Base-by-base conservation (phyloP, 2,329 filamentous ascomycete genomes). In the Emericellopsis atlantica region DNA sequence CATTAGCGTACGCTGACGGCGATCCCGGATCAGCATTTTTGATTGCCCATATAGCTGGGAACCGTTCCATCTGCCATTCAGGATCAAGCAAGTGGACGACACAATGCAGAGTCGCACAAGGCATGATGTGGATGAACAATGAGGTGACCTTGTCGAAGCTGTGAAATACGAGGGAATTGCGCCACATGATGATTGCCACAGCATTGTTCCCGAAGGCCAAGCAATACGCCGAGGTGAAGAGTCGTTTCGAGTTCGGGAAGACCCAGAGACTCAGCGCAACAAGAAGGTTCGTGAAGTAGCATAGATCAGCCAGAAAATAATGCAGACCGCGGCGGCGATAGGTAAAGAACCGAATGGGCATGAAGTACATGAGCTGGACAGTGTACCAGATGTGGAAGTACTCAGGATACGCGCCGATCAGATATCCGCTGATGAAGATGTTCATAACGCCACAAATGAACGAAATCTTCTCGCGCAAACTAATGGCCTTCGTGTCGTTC, bases 91-190 rank as follows among this genome's bases (percentile, higher is more conserved):
- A 70, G 57, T 98, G 92, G 14, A 95, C 84, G 12, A 98, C 72
- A 55, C 87, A 93, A 61, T 98, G 92, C 11, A 98, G 73, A 2
- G 89, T 86, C 6, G 84, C 90, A 49, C 89, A 95, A 1, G 92
- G 92, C 90, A 98, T 98, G 54, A 98, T 94, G 61, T 98, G 92
- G 51, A 98, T 95, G 65, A 98, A 98, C n/a, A 98, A 72, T 57
- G 86, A 92, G 11, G 89, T 93, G 45, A 96, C 88, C 63, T 98
- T 98, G 70, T 98, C 92, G 62, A 98, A 80, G 56, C 87, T 94
- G 68, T 98, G 92, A 60, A 98, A 98, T 37, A 98, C 92, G 55
- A 98, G 76, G 26, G 89, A 95, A 60, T 98, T 98, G 48, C 92
- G 80, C 92, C 92, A 98, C 89, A 98, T 92, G 56, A 92, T 88